A percentile compares a stretch with the other conserved stretches of the same genome.
These are phyloP conservation scores for Fusarium tricinctum DNA, from an alignment of 2,329 filamentous ascomycete genomes.

Conservation along the genomic window DNA sequence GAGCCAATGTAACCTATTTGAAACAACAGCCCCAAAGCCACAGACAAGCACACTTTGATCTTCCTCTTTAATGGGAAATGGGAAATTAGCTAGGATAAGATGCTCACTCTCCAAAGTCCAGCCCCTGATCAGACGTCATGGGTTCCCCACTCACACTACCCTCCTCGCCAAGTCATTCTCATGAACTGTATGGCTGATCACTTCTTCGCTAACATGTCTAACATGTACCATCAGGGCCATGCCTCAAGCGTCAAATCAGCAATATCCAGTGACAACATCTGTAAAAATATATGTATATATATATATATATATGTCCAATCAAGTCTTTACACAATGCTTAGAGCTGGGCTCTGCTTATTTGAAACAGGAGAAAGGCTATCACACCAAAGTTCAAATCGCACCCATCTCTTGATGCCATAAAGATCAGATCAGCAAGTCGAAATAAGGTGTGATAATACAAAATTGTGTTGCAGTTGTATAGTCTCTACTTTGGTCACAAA, in stretches of 20 bases:
- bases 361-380: no score
- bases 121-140: conserved; percentile 40
- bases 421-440: background rate
- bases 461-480: background rate
- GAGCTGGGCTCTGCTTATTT: no score
- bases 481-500: background rate
- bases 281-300: no score
- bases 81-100: conserved; percentile 32
- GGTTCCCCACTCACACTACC: conserved; percentile 27
- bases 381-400: background rate
- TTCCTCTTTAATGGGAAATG: conserved; percentile 19
- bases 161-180: conserved; percentile 10
- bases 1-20: background rate
- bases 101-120: conserved; percentile 10
- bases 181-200: conserved; percentile 14
- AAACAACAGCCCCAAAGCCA: conserved; percentile 8
- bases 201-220: conserved; percentile 21
- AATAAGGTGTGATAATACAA: no score
- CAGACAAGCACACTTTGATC: conserved; percentile 5
- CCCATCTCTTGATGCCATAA: background rate
- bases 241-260: background rate
- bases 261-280: background rate
- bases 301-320: background rate
- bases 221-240: no score
- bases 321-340: no score